A percentile compares a stretch with the other conserved stretches of the same genome.
Conservation (phyloP, 2,329 filamentous ascomycete species). For the Neobulgaria alba region DNA sequence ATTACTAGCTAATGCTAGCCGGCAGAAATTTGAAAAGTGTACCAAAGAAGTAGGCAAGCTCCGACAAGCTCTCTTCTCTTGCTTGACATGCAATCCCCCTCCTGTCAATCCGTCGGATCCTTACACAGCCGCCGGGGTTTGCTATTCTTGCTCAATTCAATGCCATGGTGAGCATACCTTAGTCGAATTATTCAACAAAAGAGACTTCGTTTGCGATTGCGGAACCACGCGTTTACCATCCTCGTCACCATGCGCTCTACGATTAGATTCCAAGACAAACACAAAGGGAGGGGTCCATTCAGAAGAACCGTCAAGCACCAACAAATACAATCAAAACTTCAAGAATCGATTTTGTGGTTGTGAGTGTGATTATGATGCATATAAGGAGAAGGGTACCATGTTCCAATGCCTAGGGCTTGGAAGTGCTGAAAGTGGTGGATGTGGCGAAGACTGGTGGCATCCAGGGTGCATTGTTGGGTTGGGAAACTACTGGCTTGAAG, state of each 20-base stretch:
- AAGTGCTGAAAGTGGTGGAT: constrained; percentile 71
- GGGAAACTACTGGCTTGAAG: constrained; percentile 62
- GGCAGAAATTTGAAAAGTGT: constrained; percentile 83
- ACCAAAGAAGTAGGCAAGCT: constrained; percentile 83
- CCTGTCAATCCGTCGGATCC: constrained; percentile 53
- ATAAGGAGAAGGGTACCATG: constrained; percentile 92
- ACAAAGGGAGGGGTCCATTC: constrained; percentile 69
- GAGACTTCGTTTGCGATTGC: constrained; percentile 94
- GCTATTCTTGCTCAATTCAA: constrained; percentile 93
- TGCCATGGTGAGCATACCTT: constrained; percentile 93
- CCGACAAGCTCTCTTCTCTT: constrained; percentile 84
- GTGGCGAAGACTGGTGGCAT: constrained; percentile 97
- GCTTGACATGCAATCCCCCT: constrained; percentile 84
- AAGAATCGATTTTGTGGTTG: constrained; percentile 88
- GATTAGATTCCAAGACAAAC: constrained; percentile 63
- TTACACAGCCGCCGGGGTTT: constrained; percentile 72
- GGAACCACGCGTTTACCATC: constrained; percentile 69
- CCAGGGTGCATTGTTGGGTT: constrained; percentile 83
- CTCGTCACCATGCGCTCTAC: constrained; percentile 66
- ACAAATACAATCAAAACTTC: constrained; percentile 96
- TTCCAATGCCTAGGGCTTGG: constrained; percentile 91
- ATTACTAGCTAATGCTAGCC: constrained; percentile 10
- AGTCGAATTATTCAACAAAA: constrained; percentile 92
- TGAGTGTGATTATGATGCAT: constrained; percentile 75
- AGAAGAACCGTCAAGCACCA: constrained; percentile 61